Evolutionary conservation across 169 alveolate genomes (phyloP), one percentile per base, ranked within the genome.

Genomic region (Plasmodium relictum): DNA sequence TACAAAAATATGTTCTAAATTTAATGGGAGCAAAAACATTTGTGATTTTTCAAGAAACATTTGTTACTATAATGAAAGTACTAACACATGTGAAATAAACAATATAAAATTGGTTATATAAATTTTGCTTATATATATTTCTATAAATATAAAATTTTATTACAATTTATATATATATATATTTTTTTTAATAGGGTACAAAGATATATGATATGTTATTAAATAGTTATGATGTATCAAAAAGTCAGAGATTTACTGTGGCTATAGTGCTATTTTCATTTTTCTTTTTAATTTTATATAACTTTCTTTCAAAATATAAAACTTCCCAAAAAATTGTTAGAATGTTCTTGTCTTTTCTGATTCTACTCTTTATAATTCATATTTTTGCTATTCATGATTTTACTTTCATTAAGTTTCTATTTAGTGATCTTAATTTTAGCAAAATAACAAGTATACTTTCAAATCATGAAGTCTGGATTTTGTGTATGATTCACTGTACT

Each of bases 401-500:
- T 42, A 50, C 78, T 16, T 56, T 78, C 10, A 8, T 78, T 31
- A 16, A 63, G 22, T 45, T 63, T 18, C 37, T 78, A 14, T 45
- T 66, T 0, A 16, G 2, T 0, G 89, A 78, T 65, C 63, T 78
- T 22, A 65, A 9, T 7, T n/a, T 54, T 41, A 20, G 42, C 18
- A 45, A 42, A 58, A 69, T 78, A 12, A n/a, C 4, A 24, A 42
- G 26, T 14, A 39, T 65, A 12, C 52, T 78, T 3, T 70, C 37
- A 16, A 56, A 78, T 39, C 76, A 78, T 42, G 89, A 78, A 44
- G 78, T 78, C 6, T 78, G 89, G 89, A 65, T 78, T 31, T 39
- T 59, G 39, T 78, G 89, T 42, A 78, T 78, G 89, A 45, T 78
- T 16, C 89, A 78, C 69, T 78, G 89, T 42, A 65, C 68, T 6